phyloP scores from a whole-genome alignment of 202 grass and related monocot genomes.

The Zizania palustris region DNA sequence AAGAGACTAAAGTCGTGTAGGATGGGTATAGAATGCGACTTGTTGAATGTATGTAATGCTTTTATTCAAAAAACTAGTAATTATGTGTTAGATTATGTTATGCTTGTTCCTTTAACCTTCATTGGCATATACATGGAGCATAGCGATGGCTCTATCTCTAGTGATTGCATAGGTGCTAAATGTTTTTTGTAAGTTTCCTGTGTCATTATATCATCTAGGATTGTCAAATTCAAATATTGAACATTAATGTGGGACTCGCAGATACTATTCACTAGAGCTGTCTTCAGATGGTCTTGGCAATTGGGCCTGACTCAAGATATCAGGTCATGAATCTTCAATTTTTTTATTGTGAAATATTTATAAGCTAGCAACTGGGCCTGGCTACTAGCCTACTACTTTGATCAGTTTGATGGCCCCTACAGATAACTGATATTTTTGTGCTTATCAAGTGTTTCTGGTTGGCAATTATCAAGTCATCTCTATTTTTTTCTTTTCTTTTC shows the following conservation, averaged over 20 bases:
- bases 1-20: neutral
- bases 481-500: neutral
- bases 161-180: slow-evolving; percentile 11
- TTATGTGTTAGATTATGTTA: slow-evolving; percentile 6
- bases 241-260: slow-evolving; percentile 79
- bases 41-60: neutral
- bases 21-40: neutral
- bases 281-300: slow-evolving; percentile 69
- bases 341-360: slow-evolving; percentile 20
- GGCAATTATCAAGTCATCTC: neutral
- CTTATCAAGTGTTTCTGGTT: slow-evolving; percentile 15
- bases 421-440: slow-evolving; percentile 24
- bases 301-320: slow-evolving; percentile 66
- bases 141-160: slow-evolving; percentile 13
- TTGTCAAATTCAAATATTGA: slow-evolving; percentile 63
- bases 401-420: neutral
- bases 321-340: slow-evolving; percentile 59
- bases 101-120: slow-evolving; percentile 4
- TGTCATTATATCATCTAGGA: slow-evolving; percentile 38
- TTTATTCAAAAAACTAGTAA: slow-evolving; percentile 1
- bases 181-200: slow-evolving; percentile 15
- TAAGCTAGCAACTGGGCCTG: slow-evolving; percentile 31
- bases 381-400: neutral
- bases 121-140: slow-evolving; percentile 7
- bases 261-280: slow-evolving; percentile 67